A percentile compares a stretch with the other conserved stretches of the same genome.
These are phyloP conservation scores for Aspergillus glaucus DNA, from an alignment of 2,329 filamentous ascomycete species.

Conservation along the genomic window DNA sequence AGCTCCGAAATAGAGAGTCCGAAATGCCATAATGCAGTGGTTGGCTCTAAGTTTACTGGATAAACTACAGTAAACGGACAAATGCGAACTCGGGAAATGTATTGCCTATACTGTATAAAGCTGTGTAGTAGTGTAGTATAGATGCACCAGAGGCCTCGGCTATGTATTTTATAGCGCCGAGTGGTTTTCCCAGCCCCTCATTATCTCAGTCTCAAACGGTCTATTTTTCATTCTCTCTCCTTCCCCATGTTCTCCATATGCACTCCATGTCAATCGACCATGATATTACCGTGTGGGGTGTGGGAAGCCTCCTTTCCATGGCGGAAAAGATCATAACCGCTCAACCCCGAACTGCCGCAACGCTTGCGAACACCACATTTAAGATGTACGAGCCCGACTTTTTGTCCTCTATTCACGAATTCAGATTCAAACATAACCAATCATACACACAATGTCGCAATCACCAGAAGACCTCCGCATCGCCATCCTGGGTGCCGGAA, in stretches of 20 bases:
- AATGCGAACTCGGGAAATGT: no score
- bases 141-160: no score
- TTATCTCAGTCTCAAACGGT: background rate
- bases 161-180: no score
- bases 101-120: no score
- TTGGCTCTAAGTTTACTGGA: no score
- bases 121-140: no score
- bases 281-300: background rate
- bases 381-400: background rate
- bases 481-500: constrained; percentile 52
- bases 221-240: background rate
- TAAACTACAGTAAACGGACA: no score
- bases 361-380: background rate
- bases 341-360: background rate
- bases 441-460: constrained; percentile 14
- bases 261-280: background rate
- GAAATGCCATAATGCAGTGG: no score
- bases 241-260: background rate
- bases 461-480: constrained; percentile 30
- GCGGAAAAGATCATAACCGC: background rate
- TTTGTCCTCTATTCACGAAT: no score
- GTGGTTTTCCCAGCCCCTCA: no score
- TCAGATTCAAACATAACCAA: background rate
- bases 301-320: background rate
- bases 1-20: no score